phyloP scores from a whole-genome alignment of 106 monocot species.

The Amphibolis antarctica region DNA sequence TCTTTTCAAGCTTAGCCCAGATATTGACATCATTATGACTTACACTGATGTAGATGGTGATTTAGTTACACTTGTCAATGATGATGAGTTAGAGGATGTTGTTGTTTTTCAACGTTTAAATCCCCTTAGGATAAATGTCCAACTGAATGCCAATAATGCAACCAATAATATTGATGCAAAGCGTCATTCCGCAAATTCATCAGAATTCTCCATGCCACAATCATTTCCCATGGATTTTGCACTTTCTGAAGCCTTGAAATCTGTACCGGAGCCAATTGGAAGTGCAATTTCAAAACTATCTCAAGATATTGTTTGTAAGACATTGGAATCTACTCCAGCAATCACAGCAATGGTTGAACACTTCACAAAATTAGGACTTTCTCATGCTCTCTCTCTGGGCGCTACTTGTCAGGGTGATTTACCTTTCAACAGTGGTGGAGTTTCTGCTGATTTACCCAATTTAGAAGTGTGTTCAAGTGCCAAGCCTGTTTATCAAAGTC shows the following conservation, averaged over 20 bases:
- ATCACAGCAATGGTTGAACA: slow-evolving; percentile 31
- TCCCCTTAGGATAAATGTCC: slow-evolving; percentile 63
- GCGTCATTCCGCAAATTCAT: neutral
- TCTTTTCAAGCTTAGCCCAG: slow-evolving; percentile 48
- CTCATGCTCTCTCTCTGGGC: neutral
- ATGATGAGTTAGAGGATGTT: slow-evolving; percentile 81
- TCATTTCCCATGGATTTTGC: slow-evolving; percentile 11
- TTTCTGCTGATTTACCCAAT: neutral
- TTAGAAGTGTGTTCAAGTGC: neutral
- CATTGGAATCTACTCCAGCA: slow-evolving; percentile 28
- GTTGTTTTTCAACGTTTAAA: slow-evolving; percentile 52
- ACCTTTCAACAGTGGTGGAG: neutral
- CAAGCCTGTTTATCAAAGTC: neutral
- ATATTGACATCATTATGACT: slow-evolving; percentile 47
- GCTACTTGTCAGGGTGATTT: neutral
- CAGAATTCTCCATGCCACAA: neutral
- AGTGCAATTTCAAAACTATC: slow-evolving; percentile 29
- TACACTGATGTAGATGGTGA: slow-evolving; percentile 91
- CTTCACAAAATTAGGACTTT: slow-evolving; percentile 25
- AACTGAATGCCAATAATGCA: slow-evolving; percentile 25
- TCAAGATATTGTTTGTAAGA: slow-evolving; percentile 34
- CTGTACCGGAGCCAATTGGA: slow-evolving; percentile 31
- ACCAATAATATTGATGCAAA: slow-evolving; percentile 7
- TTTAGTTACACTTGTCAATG: slow-evolving; percentile 49
- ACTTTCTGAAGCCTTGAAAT: slow-evolving; percentile 40